These are phyloP conservation scores for Starmerella potacharoeniae DNA, from an alignment of 805 yeast genomes.

Conservation along the genomic window DNA sequence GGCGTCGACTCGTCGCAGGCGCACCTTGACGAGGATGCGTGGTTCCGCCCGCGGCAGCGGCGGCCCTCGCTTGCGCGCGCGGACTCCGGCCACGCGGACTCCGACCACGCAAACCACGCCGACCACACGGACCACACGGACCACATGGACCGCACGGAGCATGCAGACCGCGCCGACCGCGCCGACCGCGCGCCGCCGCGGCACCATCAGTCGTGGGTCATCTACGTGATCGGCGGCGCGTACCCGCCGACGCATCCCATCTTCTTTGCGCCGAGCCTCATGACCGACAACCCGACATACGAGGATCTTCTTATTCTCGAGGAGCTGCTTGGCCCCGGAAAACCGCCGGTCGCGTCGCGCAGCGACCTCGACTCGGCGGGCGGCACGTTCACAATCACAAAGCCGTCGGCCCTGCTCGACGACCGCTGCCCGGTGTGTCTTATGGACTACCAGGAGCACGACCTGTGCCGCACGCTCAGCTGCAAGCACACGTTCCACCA, in stretches of 20 bases:
- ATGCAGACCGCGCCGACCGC: not conserved
- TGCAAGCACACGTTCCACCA: slow-evolving; percentile 47
- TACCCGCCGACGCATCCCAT: slow-evolving; percentile 41
- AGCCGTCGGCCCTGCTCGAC: slow-evolving; percentile 13
- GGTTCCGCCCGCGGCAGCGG: not conserved
- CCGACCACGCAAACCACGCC: too few relatives aligned
- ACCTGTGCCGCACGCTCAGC: slow-evolving; percentile 36
- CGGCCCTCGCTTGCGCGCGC: not conserved
- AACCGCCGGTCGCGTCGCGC: slow-evolving; percentile 35
- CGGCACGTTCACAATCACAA: slow-evolving; percentile 27
- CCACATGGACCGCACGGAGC: too few relatives aligned
- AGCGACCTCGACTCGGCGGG: slow-evolving; percentile 35
- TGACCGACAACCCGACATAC: slow-evolving; percentile 40
- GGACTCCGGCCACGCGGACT: not conserved
- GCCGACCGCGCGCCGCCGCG: not conserved
- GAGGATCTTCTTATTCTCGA: slow-evolving; percentile 41
- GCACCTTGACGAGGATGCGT: not conserved
- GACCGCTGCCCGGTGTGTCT: slow-evolving; percentile 37
- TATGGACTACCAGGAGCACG: slow-evolving; percentile 37
- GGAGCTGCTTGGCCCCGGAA: slow-evolving; percentile 37
- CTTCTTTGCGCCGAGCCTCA: slow-evolving; percentile 37
- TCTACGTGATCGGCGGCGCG: slow-evolving; percentile 48
- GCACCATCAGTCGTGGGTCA: slow-evolving; percentile 36
- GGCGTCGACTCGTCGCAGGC: not conserved
- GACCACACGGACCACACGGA: too few relatives aligned